Evolutionary conservation across 2,329 filamentous ascomycete species (phyloP).

Genomic region (Diaporthe citrichinensis): DNA sequence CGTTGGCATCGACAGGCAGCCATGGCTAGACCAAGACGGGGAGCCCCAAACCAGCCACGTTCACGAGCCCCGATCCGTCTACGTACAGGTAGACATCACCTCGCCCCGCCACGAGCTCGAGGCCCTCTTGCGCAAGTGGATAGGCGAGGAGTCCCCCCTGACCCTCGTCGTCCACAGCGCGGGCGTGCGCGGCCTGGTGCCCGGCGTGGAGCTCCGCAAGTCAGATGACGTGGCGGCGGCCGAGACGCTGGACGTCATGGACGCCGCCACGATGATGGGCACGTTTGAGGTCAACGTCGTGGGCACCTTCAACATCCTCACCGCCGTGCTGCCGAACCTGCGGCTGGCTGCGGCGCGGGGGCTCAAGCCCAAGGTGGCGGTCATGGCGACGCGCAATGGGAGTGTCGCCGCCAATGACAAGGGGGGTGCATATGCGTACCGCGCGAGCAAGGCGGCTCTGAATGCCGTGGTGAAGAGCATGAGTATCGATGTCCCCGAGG

Average conservation of each 20-base stretch:
- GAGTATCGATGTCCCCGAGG: conserved; percentile 37
- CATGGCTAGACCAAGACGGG: conserved; percentile 21
- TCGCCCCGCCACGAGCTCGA: conserved; percentile 12
- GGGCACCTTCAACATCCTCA: conserved; percentile 35
- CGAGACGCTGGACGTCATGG: conserved; percentile 37
- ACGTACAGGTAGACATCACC: conserved; percentile 35
- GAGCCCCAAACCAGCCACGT: background rate
- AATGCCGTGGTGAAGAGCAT: conserved; percentile 38
- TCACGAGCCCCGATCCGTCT: conserved; percentile 11
- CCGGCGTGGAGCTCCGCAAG: conserved; percentile 2
- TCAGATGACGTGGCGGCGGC: conserved; percentile 35
- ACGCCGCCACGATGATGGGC: conserved; percentile 31
- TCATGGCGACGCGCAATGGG: conserved; percentile 36
- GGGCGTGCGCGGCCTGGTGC: conserved; percentile 38
- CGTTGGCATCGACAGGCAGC: conserved; percentile 31
- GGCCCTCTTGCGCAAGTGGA: background rate
- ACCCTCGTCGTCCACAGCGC: conserved; percentile 40
- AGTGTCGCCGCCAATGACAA: conserved; percentile 31
- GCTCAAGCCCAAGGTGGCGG: conserved; percentile 4
- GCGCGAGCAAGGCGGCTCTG: conserved; percentile 39
- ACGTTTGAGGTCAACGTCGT: conserved; percentile 39
- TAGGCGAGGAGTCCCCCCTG: conserved; percentile 16
- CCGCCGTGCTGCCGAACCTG: conserved; percentile 35
- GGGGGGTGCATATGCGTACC: conserved; percentile 40
- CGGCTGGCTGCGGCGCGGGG: background rate